Conservation (phyloP, 2,329 filamentous ascomycete species). For the Aspergillus quadrilineatus region DNA sequence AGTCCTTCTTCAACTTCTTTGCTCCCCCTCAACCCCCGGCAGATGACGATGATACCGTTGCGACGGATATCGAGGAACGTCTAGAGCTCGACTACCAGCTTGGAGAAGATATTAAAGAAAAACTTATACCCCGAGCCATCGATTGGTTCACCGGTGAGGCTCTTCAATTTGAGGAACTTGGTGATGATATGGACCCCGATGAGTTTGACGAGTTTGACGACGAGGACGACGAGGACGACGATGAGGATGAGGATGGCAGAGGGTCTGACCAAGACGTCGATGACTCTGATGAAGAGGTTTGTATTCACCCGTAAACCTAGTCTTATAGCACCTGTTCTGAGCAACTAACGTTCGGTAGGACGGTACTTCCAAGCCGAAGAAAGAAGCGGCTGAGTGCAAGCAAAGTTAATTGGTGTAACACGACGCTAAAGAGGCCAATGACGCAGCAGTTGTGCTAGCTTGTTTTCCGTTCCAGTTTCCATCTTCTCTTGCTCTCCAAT, state of each 20-base stretch:
- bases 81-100: constrained; percentile 98
- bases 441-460: background rate
- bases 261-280: constrained; percentile 62
- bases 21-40: constrained; percentile 84
- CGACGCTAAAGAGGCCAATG: background rate
- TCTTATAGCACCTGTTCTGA: background rate
- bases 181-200: constrained; percentile 78
- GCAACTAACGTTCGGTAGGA: constrained; percentile 57
- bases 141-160: constrained; percentile 99
- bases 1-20: constrained; percentile 99
- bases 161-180: constrained; percentile 90
- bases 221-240: constrained; percentile 89
- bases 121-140: constrained; percentile 95
- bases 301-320: background rate
- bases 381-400: constrained; percentile 94
- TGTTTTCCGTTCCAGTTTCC: constrained; percentile 24
- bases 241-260: constrained; percentile 82
- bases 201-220: constrained; percentile 84
- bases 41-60: constrained; percentile 67
- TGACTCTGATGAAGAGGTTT: constrained; percentile 57
- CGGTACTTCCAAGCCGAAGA: constrained; percentile 84
- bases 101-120: constrained; percentile 99
- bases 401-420: constrained; percentile 65
- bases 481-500: constrained; percentile 30
- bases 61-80: constrained; percentile 92